Conservation (phyloP, 2,329 filamentous ascomycete species). For the Aureobasidium sp. region DNA sequence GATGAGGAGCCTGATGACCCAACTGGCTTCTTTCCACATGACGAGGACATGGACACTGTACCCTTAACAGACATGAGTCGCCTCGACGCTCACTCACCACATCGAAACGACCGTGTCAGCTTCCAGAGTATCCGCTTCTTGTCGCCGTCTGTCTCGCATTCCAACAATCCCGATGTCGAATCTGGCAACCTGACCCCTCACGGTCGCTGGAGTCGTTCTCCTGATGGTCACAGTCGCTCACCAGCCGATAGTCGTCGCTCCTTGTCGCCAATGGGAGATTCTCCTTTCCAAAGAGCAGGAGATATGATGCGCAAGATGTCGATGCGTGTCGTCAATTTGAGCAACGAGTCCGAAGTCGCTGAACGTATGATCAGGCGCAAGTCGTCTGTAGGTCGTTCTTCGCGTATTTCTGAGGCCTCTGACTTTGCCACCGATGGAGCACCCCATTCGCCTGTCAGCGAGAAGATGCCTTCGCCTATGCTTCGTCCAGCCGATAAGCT, state of each 20-base stretch:
- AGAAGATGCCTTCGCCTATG: slow-evolving; percentile 25
- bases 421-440: slow-evolving; percentile 16
- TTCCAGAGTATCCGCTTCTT: slow-evolving; percentile 48
- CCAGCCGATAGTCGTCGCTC: slow-evolving; percentile 36
- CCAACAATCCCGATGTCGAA: slow-evolving; percentile 54
- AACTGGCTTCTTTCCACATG: slow-evolving; percentile 45
- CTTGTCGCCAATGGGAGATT: slow-evolving; percentile 37
- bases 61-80: slow-evolving; percentile 49
- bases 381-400: slow-evolving; percentile 45
- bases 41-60: slow-evolving; percentile 48
- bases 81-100: slow-evolving; percentile 15
- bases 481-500: slow-evolving; percentile 16
- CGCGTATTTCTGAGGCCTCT: slow-evolving; percentile 47
- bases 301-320: slow-evolving; percentile 65
- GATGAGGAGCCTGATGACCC: slow-evolving; percentile 46
- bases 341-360: slow-evolving; percentile 78
- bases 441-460: slow-evolving; percentile 20
- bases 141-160: slow-evolving; percentile 39
- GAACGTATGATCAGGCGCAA: slow-evolving; percentile 61
- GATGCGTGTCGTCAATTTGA: slow-evolving; percentile 94
- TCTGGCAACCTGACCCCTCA: slow-evolving; percentile 44
- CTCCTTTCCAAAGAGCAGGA: slow-evolving; percentile 40
- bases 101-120: slow-evolving; percentile 37
- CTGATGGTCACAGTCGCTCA: slow-evolving; percentile 22
- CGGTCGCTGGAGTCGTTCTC: slow-evolving; percentile 47